Conservation (phyloP, 306 rosid species). For the Morella rubra region DNA sequence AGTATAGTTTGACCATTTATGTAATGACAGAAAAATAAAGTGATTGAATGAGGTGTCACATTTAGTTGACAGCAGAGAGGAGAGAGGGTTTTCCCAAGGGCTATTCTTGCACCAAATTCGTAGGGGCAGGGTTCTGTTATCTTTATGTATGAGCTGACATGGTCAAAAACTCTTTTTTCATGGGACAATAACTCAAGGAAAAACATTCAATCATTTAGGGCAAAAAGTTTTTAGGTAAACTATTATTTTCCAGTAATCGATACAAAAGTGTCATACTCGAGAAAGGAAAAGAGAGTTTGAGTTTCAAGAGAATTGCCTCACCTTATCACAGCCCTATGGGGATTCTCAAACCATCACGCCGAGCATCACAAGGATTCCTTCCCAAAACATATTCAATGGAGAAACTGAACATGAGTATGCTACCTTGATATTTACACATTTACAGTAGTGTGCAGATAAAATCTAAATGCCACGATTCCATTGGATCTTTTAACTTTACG, state of each 20-base stretch:
- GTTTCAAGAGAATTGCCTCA: conserved; percentile 29
- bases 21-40: conserved; percentile 3
- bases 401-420: conserved; percentile 26
- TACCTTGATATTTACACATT: conserved; percentile 1
- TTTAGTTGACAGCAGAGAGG: too few species aligned
- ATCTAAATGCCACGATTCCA: conserved; percentile 3
- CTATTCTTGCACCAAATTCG: conserved; percentile 63
- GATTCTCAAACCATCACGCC: conserved; percentile 88
- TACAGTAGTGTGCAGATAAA: background rate
- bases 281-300: conserved; percentile 12
- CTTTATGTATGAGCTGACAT: background rate
- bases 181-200: background rate
- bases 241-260: background rate
- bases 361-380: conserved; percentile 92
- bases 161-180: background rate
- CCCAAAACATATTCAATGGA: conserved; percentile 49
- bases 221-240: background rate
- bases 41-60: background rate
- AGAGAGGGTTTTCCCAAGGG: conserved; percentile 38
- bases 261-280: conserved; percentile 6
- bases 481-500: background rate
- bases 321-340: conserved; percentile 67
- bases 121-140: background rate
- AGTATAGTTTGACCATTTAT: background rate
- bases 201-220: background rate